Percentiles rank a stretch among this genome's conserved stretches.
phyloP scores from a whole-genome alignment of 2,329 filamentous ascomycete genomes.

The Nigrospora osmanthi region DNA sequence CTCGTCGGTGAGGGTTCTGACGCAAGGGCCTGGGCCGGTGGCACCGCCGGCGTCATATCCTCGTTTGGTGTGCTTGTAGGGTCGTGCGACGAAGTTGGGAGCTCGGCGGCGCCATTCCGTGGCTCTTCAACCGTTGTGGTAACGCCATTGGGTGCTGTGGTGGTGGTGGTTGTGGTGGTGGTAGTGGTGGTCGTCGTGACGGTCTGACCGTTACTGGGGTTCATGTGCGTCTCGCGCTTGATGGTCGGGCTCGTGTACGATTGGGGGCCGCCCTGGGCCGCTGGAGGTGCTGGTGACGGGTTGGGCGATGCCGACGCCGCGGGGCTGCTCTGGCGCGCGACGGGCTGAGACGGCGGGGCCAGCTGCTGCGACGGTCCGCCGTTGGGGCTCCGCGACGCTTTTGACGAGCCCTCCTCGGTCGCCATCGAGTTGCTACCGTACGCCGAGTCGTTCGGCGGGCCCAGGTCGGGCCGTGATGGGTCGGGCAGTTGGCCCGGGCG shows the following conservation, averaged over 20 bases:
- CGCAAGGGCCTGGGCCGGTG: too few species aligned
- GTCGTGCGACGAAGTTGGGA: not conserved
- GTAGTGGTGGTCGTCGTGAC: constrained; percentile 10
- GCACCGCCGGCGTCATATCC: too few species aligned
- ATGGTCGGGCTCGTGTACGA: constrained; percentile 7
- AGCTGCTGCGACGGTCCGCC: not conserved
- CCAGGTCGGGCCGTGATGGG: not conserved
- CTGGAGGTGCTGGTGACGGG: not conserved
- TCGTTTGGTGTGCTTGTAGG: too few species aligned
- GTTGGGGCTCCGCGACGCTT: constrained; percentile 3
- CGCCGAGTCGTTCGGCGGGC: constrained; percentile 1
- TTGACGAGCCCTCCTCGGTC: constrained; percentile 1
- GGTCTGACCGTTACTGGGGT: constrained; percentile 7
- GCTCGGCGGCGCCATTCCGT: not conserved
- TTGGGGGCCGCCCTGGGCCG: constrained; percentile 1
- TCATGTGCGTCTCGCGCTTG: constrained; percentile 5
- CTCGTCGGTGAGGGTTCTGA: not conserved
- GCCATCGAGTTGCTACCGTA: constrained; percentile 2
- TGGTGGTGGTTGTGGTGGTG: constrained; percentile 9
- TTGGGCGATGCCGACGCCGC: not conserved
- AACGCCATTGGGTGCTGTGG: constrained; percentile 5
- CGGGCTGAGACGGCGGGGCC: not conserved
- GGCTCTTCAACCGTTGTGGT: constrained; percentile 2
- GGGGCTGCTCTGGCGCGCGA: not conserved
- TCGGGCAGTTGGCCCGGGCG: not conserved